Base-by-base conservation (phyloP, 768 basidiomycete genomes). In the Paxillus rubicundulus region DNA sequence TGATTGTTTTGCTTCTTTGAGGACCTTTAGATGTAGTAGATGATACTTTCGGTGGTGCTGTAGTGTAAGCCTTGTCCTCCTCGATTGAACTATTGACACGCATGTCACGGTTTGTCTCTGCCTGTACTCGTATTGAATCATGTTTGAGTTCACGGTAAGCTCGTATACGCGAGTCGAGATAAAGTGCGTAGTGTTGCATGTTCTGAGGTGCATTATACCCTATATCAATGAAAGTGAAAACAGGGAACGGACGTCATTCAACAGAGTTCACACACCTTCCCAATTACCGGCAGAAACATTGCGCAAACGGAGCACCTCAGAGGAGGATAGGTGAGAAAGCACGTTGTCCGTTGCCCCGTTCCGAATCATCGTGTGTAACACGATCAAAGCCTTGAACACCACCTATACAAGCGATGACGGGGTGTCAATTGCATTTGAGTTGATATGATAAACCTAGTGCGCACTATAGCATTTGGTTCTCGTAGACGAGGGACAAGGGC, bases 341-440 rank as follows among this genome's bases (percentile, higher is more conserved):
- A 98, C 82, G 65, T 94, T 92, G 75, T 98, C 94, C 6, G 95
- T 97, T 2, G 90, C 81, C n/a, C 97, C 97, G 55, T 91, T 92
- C 24, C 97, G 85, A 67, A 98, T 90, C 91, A 99, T 93, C 30
- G 86, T 92, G 68, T 99, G 97, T 7, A 98, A 76, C 4, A 96
- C 92, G 61, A 99, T 87, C 59, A 98, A 76, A 0, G 94, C 93
- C 67, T 99, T 99, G 82, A 98, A 98, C n/a, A 92, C 94, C 59
- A 98, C 81, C 94, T 97, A 61, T 47, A 40, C 2, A 21, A 50
- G 44, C 16, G 30, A 37, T 20, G 24, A 45, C 10, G 20, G 18
- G 27, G 38, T 9, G 43, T 48, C 32, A 44, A 16, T 30, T 27
- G 5, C 16, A 32, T 39, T 28, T 27, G 27, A 27, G 16, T 50